Evolutionary conservation across 768 basidiomycete genomes (phyloP), one percentile per base, ranked within the genome.

Genomic region (Agaricus subrufescens): DNA sequence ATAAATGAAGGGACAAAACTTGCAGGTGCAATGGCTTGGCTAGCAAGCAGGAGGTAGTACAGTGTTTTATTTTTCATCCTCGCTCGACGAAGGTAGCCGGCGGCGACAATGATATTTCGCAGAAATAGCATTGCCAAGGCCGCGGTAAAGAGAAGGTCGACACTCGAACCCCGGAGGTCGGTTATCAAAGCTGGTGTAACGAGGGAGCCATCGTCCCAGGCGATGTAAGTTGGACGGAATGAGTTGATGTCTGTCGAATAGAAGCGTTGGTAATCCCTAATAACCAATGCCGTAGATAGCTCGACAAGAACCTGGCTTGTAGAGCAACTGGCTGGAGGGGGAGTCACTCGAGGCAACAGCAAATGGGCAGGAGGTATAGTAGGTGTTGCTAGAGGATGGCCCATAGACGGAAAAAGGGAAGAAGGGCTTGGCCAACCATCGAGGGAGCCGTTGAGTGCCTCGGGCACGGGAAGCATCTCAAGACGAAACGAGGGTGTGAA

Each of bases 181-280:
- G 73, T 60, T n/a, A 71, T 61, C 61, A 77, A 77, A 8, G 77
- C 72, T 1, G 76, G 65, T 10, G 83, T 68, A 10, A 84, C 57
- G 42, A 86, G 76, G n/a, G 84, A 83, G n/a, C 84, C 84, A 66
- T 87, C 84, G 12, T 63, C 61, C 31, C 79, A 70, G 27, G 78
- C 65, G 37, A 68, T 60, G 65, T 82, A 84, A 9, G 65, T 60
- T 2, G 84, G 82, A 40, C 67, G 67, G 57, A 85, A 85, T 23
- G 75, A 65, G 23, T 67, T 56, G 54, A 80, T 73, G 43, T 80
- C 65, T 25, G 63, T 66, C 29, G 63, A 59, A 63, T 81, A 82
- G 69, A 71, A 80, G 23, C 66, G 65, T 56, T 64, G 58, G 65
- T 75, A 84, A 63, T 82, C 69, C 1, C 74, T 68, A 27, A 85